Base-by-base conservation (phyloP, 2,329 filamentous ascomycete species). In the Taxawa tesnikishii region DNA sequence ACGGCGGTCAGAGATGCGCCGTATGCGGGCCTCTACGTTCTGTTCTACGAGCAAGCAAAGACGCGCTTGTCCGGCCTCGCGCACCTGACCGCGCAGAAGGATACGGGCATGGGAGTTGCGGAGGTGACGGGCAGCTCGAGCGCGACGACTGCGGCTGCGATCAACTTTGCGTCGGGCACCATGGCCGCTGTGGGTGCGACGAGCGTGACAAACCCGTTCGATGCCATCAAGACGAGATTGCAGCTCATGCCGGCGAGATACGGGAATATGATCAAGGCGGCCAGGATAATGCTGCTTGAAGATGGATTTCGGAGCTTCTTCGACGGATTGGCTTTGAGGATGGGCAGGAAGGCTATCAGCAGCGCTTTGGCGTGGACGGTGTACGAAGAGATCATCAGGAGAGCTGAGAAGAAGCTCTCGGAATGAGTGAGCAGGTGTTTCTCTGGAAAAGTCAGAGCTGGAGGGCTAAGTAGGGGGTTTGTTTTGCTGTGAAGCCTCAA, bases 321-420 rank as follows among this genome's bases (percentile, higher is more conserved):
- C 58, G 81, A 90, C 53, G 90, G 90, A 1, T 58, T 98, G 34
- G 83, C 73, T 2, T 62, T 98, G 43, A 72, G 90, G 35, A 93
- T 96, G 67, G 81, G 78, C 28, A 70, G 90, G 44, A 98, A 98
- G 57, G 88, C 85, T 4, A 59, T 94, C 27, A 94, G 87, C 56
- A 88, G 81, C 32, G 90, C 90, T n/a, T 66, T 96, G 44, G 88
- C 88, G 6, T 98, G 90, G 90, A 96, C 88, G 7, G 68, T 94
- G 25, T 98, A 98, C 51, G 90, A 98, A 60, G 88, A 94, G 56
- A 58, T 94, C 46, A 79, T 96, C 40, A 65, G 87, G 38, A 69
- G 81, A 45, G 80, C 79, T 1, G 75, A 77, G 54, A 59, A 44
- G 28, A 33, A 16, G 10, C 23, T 37, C n/a, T 25, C 14, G 5